Evolutionary conservation across 768 basidiomycete genomes (phyloP).

Genomic region (Gelatoporia subvermispora): DNA sequence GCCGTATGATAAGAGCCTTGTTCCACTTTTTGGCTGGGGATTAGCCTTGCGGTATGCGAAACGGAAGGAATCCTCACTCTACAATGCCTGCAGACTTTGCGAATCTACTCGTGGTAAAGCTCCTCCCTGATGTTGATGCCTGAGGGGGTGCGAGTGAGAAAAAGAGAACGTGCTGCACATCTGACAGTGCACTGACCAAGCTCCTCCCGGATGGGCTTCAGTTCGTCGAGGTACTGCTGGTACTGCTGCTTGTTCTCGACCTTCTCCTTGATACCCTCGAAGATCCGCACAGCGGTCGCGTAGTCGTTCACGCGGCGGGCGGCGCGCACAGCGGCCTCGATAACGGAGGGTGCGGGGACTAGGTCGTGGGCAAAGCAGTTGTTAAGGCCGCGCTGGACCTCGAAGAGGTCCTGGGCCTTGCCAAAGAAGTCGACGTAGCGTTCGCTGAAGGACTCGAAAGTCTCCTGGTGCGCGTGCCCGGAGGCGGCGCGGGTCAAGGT

Average conservation of each 20-base stretch:
- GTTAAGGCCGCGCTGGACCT: conserved; percentile 97
- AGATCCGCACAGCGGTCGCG: conserved; percentile 91
- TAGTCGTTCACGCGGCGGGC: conserved; percentile 94
- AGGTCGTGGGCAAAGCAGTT: conserved; percentile 99
- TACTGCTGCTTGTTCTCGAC: conserved; percentile 97
- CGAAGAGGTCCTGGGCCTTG: conserved; percentile 91
- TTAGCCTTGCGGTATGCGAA: no score
- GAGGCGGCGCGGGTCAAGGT: conserved; percentile 46
- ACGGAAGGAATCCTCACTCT: no score
- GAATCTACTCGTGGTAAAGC: conserved; percentile 44
- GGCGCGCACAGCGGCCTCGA: conserved; percentile 85
- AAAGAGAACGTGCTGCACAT: not conserved
- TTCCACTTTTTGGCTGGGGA: no score
- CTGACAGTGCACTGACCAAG: conserved; percentile 54
- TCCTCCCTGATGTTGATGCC: conserved; percentile 63
- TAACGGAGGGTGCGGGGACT: conserved; percentile 77
- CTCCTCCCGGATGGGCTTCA: conserved; percentile 85
- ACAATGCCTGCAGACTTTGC: not conserved
- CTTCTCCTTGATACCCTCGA: conserved; percentile 96
- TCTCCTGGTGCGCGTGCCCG: conserved; percentile 76
- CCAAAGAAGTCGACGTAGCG: conserved; percentile 95
- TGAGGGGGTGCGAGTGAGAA: conserved; percentile 17
- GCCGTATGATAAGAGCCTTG: no score
- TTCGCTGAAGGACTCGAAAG: conserved; percentile 89
- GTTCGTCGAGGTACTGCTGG: conserved; percentile 86